Evolutionary conservation across 164 flowering plant genomes (phyloP), one percentile per base, ranked within the genome.

Genomic region (Aristolochia californica): DNA sequence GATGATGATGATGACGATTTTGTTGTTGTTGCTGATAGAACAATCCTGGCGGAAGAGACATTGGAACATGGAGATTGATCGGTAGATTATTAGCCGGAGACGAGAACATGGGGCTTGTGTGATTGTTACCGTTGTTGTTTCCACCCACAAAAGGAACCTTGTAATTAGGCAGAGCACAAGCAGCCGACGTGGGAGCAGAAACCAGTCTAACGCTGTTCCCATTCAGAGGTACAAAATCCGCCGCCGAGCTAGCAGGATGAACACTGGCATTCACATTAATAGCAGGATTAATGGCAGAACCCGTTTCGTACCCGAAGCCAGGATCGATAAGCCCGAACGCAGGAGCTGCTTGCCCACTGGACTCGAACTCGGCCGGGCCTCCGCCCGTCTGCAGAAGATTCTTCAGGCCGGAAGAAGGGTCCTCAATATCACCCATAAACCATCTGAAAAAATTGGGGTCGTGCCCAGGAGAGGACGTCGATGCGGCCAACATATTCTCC

Each of bases 371-470:
- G 47, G 72, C 53, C 61, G 70, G 26, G 17, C 63, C 62, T 0
- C 57, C 78, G 28, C 67, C 52, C 23, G 45, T 45, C 59, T 80
- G 91, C 63, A 86, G 57, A 52, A 81, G 62, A 71, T 74, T 79
- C 67, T 72, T 83, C 58, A 86, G 50, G 0, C 79, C 79, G 53
- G 76, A 30, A 20, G 80, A 65, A 0, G 82, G 79, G 75, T 83
- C 88, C 4, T 84, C 88, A n/a, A 68, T 68, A 49, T 87, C 95
- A 0, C 81, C 83, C 78, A 81, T 78, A 54, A 87, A 78, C 72
- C 79, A 77, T 53, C 82, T 68, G 38, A 79, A 66, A 53, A 89
- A 68, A 22, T 91, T 78, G 70, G 74, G 93, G 28, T 85, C 96
- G 62, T 78, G 86, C 45, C 71, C 53, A 0, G 88, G 81, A 2